Conservation (phyloP, 768 basidiomycete genomes). For the Tremella fuciformis region DNA sequence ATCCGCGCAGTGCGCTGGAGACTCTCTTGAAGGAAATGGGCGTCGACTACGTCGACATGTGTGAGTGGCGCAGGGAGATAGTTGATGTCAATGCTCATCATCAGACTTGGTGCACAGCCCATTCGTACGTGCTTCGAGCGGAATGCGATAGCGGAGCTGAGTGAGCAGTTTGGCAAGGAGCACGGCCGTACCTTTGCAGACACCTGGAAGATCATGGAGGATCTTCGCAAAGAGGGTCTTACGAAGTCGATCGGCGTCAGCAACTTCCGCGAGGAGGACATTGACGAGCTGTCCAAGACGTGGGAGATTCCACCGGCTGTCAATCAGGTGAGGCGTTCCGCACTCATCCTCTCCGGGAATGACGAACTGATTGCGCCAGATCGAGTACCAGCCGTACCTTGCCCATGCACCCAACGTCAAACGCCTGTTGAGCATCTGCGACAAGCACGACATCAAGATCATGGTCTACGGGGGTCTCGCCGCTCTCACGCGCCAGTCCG, state of each 20-base stretch:
- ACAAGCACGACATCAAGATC: slow-evolving; percentile 42
- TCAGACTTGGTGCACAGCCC: slow-evolving; percentile 43
- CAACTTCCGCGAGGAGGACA: slow-evolving; percentile 52
- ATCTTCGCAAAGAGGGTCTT: slow-evolving; percentile 56
- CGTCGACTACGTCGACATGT: slow-evolving; percentile 26
- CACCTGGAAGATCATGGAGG: slow-evolving; percentile 65
- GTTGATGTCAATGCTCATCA: too few relatives aligned
- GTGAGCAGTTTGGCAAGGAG: not conserved
- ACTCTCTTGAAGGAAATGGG: slow-evolving; percentile 8
- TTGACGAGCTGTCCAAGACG: slow-evolving; percentile 44
- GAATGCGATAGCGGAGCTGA: not conserved
- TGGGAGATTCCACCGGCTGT: slow-evolving; percentile 48
- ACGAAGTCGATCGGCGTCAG: slow-evolving; percentile 54
- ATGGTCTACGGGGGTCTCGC: slow-evolving; percentile 40
- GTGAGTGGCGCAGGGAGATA: slow-evolving; percentile 51
- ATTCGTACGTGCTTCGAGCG: slow-evolving; percentile 19
- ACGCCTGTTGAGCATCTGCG: slow-evolving; percentile 41
- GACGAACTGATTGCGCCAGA: slow-evolving; percentile 31
- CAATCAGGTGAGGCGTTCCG: slow-evolving; percentile 46
- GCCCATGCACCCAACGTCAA: slow-evolving; percentile 24
- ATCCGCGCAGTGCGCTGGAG: not conserved
- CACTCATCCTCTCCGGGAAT: not conserved
- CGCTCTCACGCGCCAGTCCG: slow-evolving; percentile 22
- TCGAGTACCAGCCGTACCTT: slow-evolving; percentile 54
- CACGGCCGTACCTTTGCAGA: slow-evolving; percentile 51